These are phyloP conservation scores for Phyllosticta citrichinensis DNA, from an alignment of 2,329 filamentous ascomycete genomes.

Conservation along the genomic window DNA sequence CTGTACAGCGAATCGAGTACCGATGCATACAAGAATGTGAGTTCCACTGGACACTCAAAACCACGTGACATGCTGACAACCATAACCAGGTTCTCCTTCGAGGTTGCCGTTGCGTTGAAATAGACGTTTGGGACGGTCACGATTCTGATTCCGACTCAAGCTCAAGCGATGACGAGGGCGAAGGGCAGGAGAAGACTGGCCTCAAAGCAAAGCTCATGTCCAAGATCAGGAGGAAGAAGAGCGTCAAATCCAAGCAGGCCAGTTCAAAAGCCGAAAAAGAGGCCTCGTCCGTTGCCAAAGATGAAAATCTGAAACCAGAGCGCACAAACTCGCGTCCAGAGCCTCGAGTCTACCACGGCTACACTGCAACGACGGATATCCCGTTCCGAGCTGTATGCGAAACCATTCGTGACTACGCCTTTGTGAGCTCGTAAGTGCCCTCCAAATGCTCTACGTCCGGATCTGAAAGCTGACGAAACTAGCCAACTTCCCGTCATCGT, in stretches of 20 bases:
- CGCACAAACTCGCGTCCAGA: conserved; percentile 40
- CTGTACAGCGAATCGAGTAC: conserved; percentile 66
- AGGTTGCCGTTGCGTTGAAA: conserved; percentile 84
- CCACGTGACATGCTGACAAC: not conserved
- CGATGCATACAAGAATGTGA: conserved; percentile 65
- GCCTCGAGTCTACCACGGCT: conserved; percentile 69
- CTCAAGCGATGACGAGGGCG: conserved; percentile 16
- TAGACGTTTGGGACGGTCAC: conserved; percentile 85
- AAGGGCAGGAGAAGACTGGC: conserved; percentile 14
- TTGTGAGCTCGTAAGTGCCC: conserved; percentile 44
- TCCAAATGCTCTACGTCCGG: too few species aligned
- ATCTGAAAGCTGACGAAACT: not conserved
- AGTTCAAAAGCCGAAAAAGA: conserved; percentile 18
- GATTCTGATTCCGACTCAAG: conserved; percentile 30
- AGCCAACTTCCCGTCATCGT: conserved; percentile 72
- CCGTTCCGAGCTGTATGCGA: conserved; percentile 79
- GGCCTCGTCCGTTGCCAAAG: conserved; percentile 11
- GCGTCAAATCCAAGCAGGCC: conserved; percentile 26
- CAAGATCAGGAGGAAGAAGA: conserved; percentile 24
- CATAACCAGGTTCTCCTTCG: conserved; percentile 52
- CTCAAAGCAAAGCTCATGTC: conserved; percentile 13
- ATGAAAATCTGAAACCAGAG: conserved; percentile 22
- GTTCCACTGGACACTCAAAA: conserved; percentile 17
- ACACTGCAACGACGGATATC: conserved; percentile 77
- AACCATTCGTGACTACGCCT: conserved; percentile 69